Percentiles rank a stretch among this genome's conserved stretches.
phyloP scores from a whole-genome alignment of 73 alveolate species.

The Paramecium sonneborni region DNA sequence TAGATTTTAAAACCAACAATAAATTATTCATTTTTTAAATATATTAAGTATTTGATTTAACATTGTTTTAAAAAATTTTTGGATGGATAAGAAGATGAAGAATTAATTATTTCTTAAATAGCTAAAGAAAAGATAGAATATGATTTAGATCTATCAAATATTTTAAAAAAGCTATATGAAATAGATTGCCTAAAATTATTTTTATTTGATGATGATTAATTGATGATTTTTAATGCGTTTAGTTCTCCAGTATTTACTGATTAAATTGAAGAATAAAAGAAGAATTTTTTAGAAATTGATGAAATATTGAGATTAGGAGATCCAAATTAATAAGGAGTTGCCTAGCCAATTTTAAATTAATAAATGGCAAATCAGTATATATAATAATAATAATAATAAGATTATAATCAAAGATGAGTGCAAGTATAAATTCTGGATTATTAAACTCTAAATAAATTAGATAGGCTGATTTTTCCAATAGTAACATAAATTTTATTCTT shows the following conservation, averaged over 20 bases:
- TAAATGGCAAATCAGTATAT: not conserved
- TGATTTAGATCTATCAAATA: constrained; percentile 29
- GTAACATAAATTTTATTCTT: not conserved
- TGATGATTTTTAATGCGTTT: not conserved
- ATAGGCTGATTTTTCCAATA: not conserved
- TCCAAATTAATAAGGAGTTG: not conserved
- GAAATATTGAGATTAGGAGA: not conserved
- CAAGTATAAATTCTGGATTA: not conserved
- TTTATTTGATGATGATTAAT: constrained; percentile 49
- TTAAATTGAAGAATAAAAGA: not conserved
- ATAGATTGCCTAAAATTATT: constrained; percentile 36
- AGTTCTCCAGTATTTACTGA: constrained; percentile 4
- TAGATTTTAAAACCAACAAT: not conserved
- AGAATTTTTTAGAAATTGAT: not conserved
- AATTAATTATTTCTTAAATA: constrained; percentile 10
- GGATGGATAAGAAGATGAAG: not conserved
- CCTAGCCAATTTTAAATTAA: not conserved
- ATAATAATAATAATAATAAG: not conserved
- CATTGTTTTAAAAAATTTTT: not conserved
- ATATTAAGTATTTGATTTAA: not conserved
- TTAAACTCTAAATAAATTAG: not conserved
- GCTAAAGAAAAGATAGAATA: constrained; percentile 32
- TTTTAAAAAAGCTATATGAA: constrained; percentile 17
- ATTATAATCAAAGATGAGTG: not conserved
- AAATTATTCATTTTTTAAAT: not conserved